Base-by-base conservation (phyloP, 1,284 basidiomycete species). In the Pseudozyma sp. region DNA sequence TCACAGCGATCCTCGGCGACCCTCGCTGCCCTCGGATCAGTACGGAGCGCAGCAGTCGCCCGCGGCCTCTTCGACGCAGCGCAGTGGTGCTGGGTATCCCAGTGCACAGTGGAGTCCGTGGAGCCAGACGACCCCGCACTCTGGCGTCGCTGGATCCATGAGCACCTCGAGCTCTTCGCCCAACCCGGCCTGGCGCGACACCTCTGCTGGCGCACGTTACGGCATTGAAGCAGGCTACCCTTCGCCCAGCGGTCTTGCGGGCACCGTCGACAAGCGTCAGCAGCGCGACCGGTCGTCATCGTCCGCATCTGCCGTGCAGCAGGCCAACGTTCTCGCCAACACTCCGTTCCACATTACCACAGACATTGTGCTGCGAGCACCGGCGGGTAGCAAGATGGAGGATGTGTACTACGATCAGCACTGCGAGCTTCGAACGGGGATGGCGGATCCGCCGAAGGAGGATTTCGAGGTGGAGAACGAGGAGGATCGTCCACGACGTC, bases 351-450 rank as follows among this genome's bases (percentile, higher is more conserved):
- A 73, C 57, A 63, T 73, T 50, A 78, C 73, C 42, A 66, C 63
- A 16, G 75, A 78, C n/a, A 78, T 78, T 43, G 68, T 78, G 5
- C 62, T 78, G 31, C 68, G 73, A 19, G 72, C 72, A 16, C 73
- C 66, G 9, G 45, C 61, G 1, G 76, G 76, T 19, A 74, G 64
- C 60, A 70, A 71, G 62, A 60, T 74, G 67, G 69, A 72, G 19
- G 76, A 78, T 43, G 70, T 78, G 19, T 70, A 74, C 66, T 78
- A 78, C 50, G 73, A 75, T 24, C 70, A 76, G 65, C 68, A 70
- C 53, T 75, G 73, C 57, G 68, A 71, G 52, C 45, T 68, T 8
- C 75, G 57, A 8, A 70, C 68, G 2, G 67, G 67, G 5, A 46
- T 70, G 40, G 70, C 75, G 2, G 72, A 73, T 24, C 75, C 75